Percentiles rank a stretch among this genome's conserved stretches.
Conservation (phyloP, 1,284 basidiomycete species). For the Taiwanofungus camphoratus region DNA sequence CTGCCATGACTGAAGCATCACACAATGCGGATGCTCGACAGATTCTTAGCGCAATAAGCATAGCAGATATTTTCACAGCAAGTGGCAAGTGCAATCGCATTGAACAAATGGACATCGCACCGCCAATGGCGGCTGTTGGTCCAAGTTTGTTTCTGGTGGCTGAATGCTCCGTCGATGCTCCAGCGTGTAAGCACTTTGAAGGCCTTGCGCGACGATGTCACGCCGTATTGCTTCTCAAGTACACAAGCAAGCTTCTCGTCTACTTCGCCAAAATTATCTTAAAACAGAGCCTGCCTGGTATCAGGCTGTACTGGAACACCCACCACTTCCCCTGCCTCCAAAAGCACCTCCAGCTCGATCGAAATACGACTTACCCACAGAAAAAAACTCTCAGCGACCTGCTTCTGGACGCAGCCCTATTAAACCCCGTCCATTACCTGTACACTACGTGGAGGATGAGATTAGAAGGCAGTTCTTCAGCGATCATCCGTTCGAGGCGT, state of each 20-base stretch:
- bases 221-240: conserved; percentile 85
- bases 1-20: too few species aligned
- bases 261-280: conserved; percentile 70
- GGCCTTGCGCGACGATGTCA: conserved; percentile 7
- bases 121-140: neutral
- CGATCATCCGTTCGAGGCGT: conserved; percentile 95
- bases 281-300: conserved; percentile 80
- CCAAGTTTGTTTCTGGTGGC: conserved; percentile 8
- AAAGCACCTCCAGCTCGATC: conserved; percentile 60
- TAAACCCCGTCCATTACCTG: conserved; percentile 52
- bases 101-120: neutral
- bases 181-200: neutral
- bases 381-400: conserved; percentile 7
- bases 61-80: too few species aligned
- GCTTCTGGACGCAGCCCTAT: conserved; percentile 17
- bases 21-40: too few species aligned
- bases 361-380: conserved; percentile 41
- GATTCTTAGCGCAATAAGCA: too few species aligned
- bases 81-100: too few species aligned
- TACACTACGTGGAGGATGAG: conserved; percentile 83
- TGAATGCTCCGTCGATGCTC: neutral
- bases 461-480: conserved; percentile 89
- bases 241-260: conserved; percentile 81
- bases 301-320: conserved; percentile 80
- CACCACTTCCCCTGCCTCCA: conserved; percentile 81